Percentiles rank a stretch among this genome's conserved stretches.
phyloP scores from a whole-genome alignment of 148 eudicot genomes.

The Silene conica region DNA sequence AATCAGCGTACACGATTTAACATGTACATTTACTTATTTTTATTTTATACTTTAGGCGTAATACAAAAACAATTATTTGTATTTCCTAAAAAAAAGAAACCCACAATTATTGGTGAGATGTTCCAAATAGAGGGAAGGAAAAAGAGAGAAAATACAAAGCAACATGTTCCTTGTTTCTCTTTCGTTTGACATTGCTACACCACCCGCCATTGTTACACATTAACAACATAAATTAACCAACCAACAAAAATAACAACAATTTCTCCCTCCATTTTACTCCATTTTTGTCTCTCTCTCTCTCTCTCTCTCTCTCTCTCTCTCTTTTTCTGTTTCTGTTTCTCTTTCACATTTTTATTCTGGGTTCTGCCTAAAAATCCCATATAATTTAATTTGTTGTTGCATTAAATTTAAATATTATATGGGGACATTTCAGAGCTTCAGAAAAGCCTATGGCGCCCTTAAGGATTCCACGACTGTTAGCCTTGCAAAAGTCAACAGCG shows the following conservation, averaged over 20 bases:
- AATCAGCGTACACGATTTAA: too few species aligned
- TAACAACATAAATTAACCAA: background rate
- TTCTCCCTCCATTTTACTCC: background rate
- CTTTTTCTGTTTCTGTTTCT: background rate
- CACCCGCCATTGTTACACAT: constrained; percentile 17
- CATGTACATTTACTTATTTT: too few species aligned
- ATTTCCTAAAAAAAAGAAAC: too few species aligned
- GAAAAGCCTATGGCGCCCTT: constrained; percentile 93
- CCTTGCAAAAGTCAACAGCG: constrained; percentile 96
- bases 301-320: background rate
- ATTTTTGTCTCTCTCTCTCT: background rate
- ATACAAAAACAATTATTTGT: too few species aligned
- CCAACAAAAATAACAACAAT: background rate
- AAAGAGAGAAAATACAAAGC: constrained; percentile 9
- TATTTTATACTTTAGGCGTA: too few species aligned
- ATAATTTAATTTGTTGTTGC: background rate
- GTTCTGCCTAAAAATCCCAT: constrained; percentile 20
- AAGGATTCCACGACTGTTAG: constrained; percentile 94
- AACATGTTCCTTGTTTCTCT: constrained; percentile 14
- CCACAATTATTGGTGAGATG: background rate
- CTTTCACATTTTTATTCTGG: constrained; percentile 12
- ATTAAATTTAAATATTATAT: constrained; percentile 20
- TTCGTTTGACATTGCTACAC: constrained; percentile 19
- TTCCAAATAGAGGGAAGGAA: background rate
- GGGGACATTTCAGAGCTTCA: constrained; percentile 76